Base-by-base conservation (phyloP, 768 basidiomycete species). In the Suillus discolor region DNA sequence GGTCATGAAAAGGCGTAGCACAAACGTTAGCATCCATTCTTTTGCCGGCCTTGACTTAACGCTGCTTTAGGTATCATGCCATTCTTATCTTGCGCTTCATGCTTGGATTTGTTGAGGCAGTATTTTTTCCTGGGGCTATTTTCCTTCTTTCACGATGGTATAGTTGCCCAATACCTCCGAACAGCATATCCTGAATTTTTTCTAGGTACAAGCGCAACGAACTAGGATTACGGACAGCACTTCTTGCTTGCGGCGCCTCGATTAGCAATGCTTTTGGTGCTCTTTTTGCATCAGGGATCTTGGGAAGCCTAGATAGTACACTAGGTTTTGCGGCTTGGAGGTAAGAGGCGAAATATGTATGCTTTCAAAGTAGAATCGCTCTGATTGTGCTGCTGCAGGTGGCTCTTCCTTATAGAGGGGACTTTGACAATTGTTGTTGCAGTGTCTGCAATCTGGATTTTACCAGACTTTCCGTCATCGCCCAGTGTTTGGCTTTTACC, bases 261-360 rank as follows among this genome's bases (percentile, higher is more conserved):
- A 86, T 93, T 65, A 87, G 85, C 54, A 94, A 93, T 80, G 92
- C 91, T 6, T 92, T 93, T 74, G 91, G 92, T 4, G 83, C 90
- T 0, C 79, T 93, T 20, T 84, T 92, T 59, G 91, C 91, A 6
- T 89, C 90, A 20, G 89, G 85, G 4, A 90, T 94, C 62, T 82
- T 93, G 16, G 80, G 83, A 64, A 76, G 78, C n/a, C 90, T 92
- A 88, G 83, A 91, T 44, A 88, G 87, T 7, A 82, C 79, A 67
- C 76, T 87, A 18, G 91, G 91, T 0, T 79, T 85, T 64, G 78
- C 88, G 1, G 90, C 90, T 1, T 94, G 92, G 92, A 79, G 88
- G 84, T 89, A 73, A 75, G 82, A 47, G 15, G 39, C n/a, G 28
- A 9, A n/a, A n/a, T n/a, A n/a, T n/a, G n/a, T n/a, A n/a, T n/a